phyloP scores from a whole-genome alignment of 768 basidiomycete genomes.

The Amanita fuliginea region DNA sequence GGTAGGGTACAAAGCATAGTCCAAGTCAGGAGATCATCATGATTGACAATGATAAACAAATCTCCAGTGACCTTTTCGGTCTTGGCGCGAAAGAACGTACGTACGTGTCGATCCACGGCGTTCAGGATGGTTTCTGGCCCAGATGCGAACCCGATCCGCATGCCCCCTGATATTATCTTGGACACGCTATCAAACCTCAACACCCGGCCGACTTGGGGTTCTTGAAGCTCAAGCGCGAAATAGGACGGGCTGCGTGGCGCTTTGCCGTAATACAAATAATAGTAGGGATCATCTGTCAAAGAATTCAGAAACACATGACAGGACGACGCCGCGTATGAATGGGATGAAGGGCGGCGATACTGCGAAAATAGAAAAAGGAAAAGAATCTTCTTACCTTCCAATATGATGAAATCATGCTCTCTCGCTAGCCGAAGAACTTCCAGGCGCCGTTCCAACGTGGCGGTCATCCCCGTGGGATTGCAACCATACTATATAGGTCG shows the following conservation, averaged over 20 bases:
- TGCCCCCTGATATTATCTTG: constrained; percentile 69
- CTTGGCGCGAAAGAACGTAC: constrained; percentile 13
- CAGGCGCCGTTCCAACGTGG: constrained; percentile 54
- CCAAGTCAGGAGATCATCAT: background rate
- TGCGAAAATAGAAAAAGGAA: background rate
- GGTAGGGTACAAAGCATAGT: background rate
- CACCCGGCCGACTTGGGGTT: constrained; percentile 63
- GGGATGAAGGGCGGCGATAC: background rate
- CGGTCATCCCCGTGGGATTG: constrained; percentile 80
- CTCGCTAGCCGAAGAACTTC: constrained; percentile 67
- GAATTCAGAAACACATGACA: background rate
- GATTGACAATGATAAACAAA: constrained; percentile 1
- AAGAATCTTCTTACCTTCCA: constrained; percentile 68
- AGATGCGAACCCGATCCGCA: constrained; percentile 73
- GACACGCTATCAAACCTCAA: constrained; percentile 85
- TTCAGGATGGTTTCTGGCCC: constrained; percentile 60
- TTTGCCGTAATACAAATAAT: constrained; percentile 65
- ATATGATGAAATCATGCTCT: constrained; percentile 70
- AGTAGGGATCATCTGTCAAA: constrained; percentile 66
- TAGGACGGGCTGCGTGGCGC: constrained; percentile 62
- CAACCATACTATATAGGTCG: constrained; percentile 51
- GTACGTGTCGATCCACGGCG: constrained; percentile 61
- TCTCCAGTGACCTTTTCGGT: background rate
- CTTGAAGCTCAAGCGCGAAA: constrained; percentile 66
- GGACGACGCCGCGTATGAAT: background rate